Base-by-base conservation (phyloP, 441 rosid genomes). In the Hura crepitans region DNA sequence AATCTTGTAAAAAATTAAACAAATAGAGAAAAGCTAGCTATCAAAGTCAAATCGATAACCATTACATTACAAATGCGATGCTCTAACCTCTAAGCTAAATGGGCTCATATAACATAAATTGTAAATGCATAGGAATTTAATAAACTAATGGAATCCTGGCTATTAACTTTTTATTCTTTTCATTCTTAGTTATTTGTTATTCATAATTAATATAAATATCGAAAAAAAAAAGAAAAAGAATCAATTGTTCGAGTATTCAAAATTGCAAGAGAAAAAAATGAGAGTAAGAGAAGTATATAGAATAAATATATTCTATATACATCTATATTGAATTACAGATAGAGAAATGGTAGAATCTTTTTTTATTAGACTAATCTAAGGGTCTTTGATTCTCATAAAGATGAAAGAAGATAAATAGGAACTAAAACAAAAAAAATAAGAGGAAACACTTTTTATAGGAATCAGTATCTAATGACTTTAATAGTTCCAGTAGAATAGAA, bases 61-160 rank as follows among this genome's bases (percentile, higher is more conserved):
- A 60, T 60, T 13, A 9, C 17, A 60, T 60, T 60, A 60, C 12
- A 33, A 60, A 60, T 60, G 13, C 8, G 46, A 60, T 60, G 64
- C 64, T 35, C 28, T 33, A 60, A 33, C 64, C 17, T 60, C 28
- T 60, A 27, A 60, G 28, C 27, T 60, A 60, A 60, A 27, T 15
- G 28, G 27, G 64, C 28, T 35, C 64, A 18, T 3, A 35, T 61
- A 61, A 61, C n/a, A 61, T 6, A 61, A 61, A 61, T 10, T 61
- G 22, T 14, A 61, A 28, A 61, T 61, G n/a, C 31, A 61, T 10
- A 63, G 9, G 49, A 61, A 35, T 61, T 39, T 55, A 55, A 15
- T 55, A 55, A 55, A 23, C 59, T 55, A 55, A 27, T 55, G 0
- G 33, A 55, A 53, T 53, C 30, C 22, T 23, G 14, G 30, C 58